Evolutionary conservation across 78 protist species (phyloP), one percentile per base, ranked within the genome.

Genomic region (Dictyostelium firmibasis): DNA sequence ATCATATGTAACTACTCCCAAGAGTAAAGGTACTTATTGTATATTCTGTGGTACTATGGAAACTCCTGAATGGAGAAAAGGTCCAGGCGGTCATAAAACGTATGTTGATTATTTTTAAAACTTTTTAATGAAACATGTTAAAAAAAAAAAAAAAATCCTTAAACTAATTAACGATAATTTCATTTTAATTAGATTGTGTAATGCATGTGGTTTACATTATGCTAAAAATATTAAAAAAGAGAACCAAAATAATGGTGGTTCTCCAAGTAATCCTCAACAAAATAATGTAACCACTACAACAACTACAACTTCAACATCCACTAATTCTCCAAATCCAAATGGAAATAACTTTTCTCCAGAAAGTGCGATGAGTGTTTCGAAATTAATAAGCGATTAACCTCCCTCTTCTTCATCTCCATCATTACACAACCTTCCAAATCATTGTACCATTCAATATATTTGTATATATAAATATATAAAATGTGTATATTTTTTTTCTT

Each of bases 151-250:
- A 38, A 38, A 38, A 38, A 38, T 4, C 43, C 43, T 4, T 38
- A 38, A 38, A 2, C 43, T 38, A 38, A 38, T 47, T 47, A 41
- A 9, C 9, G 9, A 41, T 10, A 41, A 47, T 47, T 8, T 47
- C 16, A 47, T 10, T 47, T 47, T 47, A 10, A 50, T 6, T n/a
- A 81, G 86, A 7, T n/a, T 94, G 27, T 94, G 96, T 87, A 94
- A 94, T 91, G 96, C 96, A 3, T 94, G 96, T 84, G 96, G 96
- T 50, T 33, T 94, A n/a, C 92, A 84, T 78, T 94, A 86, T 69
- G 96, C 96, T 25, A 93, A 93, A 67, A 82, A 86, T 43, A 41
- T 93, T 6, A 93, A 93, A 76, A 82, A 85, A 74, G 95, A 92
- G 50, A 64, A n/a, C 10, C 74, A 64, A 64, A 64, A 64, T 64